These are phyloP conservation scores for Debaryomyces nepalensis DNA, from an alignment of 1,139 yeast genomes.

Conservation along the genomic window DNA sequence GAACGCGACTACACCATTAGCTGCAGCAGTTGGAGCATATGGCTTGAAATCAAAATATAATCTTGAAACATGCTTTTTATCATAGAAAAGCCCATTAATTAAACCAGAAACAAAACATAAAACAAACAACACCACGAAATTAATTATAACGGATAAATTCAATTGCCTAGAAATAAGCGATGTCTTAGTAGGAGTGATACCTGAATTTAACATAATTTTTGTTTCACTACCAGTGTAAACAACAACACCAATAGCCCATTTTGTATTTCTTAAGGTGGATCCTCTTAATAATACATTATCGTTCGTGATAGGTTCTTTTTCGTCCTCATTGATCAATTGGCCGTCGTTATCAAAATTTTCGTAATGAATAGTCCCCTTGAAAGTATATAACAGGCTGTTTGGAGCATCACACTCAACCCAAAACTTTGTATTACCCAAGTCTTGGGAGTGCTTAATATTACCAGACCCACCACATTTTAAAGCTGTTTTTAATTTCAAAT, in stretches of 20 bases:
- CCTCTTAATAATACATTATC: slow-evolving; percentile 88
- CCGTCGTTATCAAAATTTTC: slow-evolving; percentile 48
- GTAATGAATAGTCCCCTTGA: slow-evolving; percentile 81
- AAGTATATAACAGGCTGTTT: slow-evolving; percentile 79
- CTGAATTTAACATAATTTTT: slow-evolving; percentile 91
- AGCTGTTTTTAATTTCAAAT: slow-evolving; percentile 79
- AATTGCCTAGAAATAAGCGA: slow-evolving; percentile 84
- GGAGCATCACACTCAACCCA: slow-evolving; percentile 94
- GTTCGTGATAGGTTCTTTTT: slow-evolving; percentile 76
- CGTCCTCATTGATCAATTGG: slow-evolving; percentile 44
- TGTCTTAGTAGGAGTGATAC: slow-evolving; percentile 87
- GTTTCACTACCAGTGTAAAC: slow-evolving; percentile 90
- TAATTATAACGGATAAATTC: slow-evolving; percentile 78
- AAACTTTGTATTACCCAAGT: slow-evolving; percentile 73
- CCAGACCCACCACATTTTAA: slow-evolving; percentile 66
- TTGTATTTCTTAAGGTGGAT: slow-evolving; percentile 87
- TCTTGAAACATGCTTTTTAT: slow-evolving; percentile 57
- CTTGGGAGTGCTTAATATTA: slow-evolving; percentile 65
- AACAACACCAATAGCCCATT: slow-evolving; percentile 91
- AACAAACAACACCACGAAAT: slow-evolving; percentile 73
- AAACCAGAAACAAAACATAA: slow-evolving; percentile 84
- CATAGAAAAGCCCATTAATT: slow-evolving; percentile 78
- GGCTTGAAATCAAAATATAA: slow-evolving; percentile 66
- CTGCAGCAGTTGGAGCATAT: slow-evolving; percentile 59
- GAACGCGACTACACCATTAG: slow-evolving; percentile 82